Base-by-base conservation (phyloP, 2,329 filamentous ascomycete genomes). In the Penicillium sp. region DNA sequence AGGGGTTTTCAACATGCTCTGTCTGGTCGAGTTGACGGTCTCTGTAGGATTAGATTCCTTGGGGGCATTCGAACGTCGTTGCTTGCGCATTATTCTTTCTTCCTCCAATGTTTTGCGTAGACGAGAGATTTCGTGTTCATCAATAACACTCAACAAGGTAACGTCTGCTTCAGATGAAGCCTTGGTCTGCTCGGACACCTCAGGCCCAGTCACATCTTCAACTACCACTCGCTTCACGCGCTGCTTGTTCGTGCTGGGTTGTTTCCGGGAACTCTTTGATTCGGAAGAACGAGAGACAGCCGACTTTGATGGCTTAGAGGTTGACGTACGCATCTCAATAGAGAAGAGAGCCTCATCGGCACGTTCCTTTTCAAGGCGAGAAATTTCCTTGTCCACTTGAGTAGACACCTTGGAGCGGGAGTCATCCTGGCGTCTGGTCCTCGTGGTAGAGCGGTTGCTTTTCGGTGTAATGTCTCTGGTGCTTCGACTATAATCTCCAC, bases 61-160 rank as follows among this genome's bases (percentile, higher is more conserved):
- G 4, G 60, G 49, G 6, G 60, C 54, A 45, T 56, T 65, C 12
- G 67, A 67, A 31, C 77, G 75, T 31, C 72, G 72, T 30, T 72
- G 69, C 55, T 75, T 77, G 37, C 73, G 73, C 19, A 75, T 74
- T 30, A 78, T 67, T 49, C 79, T 73, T 67, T 85, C 82, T 57
- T 82, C 78, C 64, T 86, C 84, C 7, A 86, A 62, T 14, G 74
- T 77, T 62, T 78, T 82, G 38, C 84, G 78, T 47, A 86, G 72
- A 41, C 77, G 74, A 30, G 79, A 78, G 62, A 85, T 79, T 50
- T 82, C 78, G 52, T 77, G 71, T 54, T 71, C 67, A 63, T 83
- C 78, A 56, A 84, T 76, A 56, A 79, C 78, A 68, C 80, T 85
- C 47, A 86, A 64, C 56, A 82, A 72, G 1, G 83, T 85, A 44